Conservation (phyloP, 345 rosid genomes). For the Rhodamnia argentea region DNA sequence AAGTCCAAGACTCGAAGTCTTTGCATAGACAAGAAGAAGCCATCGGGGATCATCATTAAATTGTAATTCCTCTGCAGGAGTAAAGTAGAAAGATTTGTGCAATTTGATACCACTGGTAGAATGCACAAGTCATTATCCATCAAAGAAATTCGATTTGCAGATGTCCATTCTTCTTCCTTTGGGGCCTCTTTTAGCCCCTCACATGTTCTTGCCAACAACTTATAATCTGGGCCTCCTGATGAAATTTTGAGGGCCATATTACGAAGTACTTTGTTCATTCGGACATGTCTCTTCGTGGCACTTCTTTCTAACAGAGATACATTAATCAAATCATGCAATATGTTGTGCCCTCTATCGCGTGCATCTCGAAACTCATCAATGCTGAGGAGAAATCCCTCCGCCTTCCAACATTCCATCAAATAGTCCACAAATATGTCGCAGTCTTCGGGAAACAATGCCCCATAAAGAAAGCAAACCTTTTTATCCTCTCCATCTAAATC, state of each 20-base stretch:
- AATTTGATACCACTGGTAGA: slow-evolving; percentile 7
- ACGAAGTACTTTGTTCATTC: slow-evolving; percentile 5
- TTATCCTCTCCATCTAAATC: slow-evolving; percentile 6
- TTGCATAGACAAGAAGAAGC: slow-evolving; percentile 7
- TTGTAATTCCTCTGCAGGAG: slow-evolving; percentile 4
- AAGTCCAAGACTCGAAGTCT: slow-evolving; percentile 15
- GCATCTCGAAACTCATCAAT: not conserved
- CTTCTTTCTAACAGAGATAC: slow-evolving; percentile 8
- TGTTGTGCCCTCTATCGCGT: slow-evolving; percentile 1
- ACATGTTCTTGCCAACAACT: not conserved
- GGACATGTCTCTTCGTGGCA: slow-evolving; percentile 3
- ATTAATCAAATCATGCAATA: slow-evolving; percentile 5
- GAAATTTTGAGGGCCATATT: slow-evolving; percentile 15
- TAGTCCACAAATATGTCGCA: slow-evolving; percentile 9
- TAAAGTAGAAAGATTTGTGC: slow-evolving; percentile 5
- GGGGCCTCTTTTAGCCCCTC: not conserved
- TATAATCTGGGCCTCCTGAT: not conserved
- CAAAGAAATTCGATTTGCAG: slow-evolving; percentile 8
- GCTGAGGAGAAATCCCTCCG: slow-evolving; percentile 5
- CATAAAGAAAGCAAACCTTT: slow-evolving; percentile 15
- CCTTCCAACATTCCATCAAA: slow-evolving; percentile 18
- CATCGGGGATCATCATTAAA: not conserved
- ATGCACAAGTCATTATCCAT: not conserved
- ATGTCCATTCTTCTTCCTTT: not conserved
- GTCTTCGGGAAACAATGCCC: slow-evolving; percentile 9